phyloP scores from a whole-genome alignment of 345 rosid species.

The Lenwebbia sp. region DNA sequence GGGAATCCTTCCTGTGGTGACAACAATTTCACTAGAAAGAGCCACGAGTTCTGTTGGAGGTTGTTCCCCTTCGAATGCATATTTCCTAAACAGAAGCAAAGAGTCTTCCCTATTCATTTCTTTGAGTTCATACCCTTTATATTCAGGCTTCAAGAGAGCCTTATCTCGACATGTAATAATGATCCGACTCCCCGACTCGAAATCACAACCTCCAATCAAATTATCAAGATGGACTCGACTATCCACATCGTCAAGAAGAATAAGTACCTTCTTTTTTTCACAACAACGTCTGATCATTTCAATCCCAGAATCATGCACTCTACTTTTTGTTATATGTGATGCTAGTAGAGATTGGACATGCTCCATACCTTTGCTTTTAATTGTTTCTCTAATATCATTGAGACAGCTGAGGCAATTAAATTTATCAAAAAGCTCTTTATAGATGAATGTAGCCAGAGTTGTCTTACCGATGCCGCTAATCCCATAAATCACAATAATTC shows the following conservation, averaged over 20 bases:
- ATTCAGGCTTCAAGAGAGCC: not conserved
- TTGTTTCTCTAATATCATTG: not conserved
- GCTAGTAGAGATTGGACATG: not conserved
- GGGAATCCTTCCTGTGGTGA: conserved; percentile 3
- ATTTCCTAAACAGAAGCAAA: not conserved
- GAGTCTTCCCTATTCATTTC: not conserved
- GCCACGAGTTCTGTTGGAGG: not conserved
- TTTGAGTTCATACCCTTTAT: not conserved
- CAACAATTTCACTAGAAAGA: not conserved
- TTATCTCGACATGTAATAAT: not conserved
- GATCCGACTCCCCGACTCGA: not conserved
- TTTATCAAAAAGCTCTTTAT: no score
- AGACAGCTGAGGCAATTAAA: not conserved
- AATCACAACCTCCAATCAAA: not conserved
- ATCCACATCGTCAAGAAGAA: not conserved
- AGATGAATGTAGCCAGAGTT: no score
- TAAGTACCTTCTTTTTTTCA: not conserved
- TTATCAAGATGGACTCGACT: not conserved
- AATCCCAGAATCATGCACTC: not conserved
- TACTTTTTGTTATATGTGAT: not conserved
- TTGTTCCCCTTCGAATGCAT: not conserved
- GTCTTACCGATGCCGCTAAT: not conserved
- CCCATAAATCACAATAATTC: not conserved
- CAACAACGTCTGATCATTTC: not conserved
- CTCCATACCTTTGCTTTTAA: not conserved